Conservation (phyloP, 2,329 filamentous ascomycete species). For the Fusarium sp. region DNA sequence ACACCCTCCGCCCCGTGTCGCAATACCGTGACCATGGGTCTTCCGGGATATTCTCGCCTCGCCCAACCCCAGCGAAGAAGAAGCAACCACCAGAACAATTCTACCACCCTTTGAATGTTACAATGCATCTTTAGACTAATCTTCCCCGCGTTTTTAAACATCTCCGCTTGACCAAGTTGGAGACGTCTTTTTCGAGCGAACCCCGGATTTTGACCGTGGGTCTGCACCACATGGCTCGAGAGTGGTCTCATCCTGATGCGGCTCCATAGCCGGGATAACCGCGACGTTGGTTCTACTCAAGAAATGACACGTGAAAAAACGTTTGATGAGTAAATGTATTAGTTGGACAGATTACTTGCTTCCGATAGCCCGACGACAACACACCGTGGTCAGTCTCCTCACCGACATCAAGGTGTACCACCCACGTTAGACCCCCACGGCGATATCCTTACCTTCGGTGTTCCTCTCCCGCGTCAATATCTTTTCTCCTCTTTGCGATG, state of each 20-base stretch:
- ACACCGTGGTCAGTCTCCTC: neutral
- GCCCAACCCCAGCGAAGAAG: constrained; percentile 9
- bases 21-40: constrained; percentile 10
- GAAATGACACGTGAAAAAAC: neutral
- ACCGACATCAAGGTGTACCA: neutral
- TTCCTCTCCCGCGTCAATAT: neutral
- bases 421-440: neutral
- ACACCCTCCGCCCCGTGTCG: neutral
- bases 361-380: neutral
- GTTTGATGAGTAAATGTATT: neutral
- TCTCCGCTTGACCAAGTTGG: neutral
- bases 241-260: neutral
- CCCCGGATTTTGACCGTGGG: neutral
- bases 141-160: constrained; percentile 24
- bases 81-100: constrained; percentile 7
- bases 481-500: neutral
- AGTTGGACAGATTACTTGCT: neutral
- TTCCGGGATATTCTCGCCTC: constrained; percentile 38
- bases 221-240: neutral
- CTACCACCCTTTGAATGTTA: constrained; percentile 21
- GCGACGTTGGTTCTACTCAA: neutral
- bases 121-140: constrained; percentile 22
- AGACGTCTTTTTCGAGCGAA: neutral
- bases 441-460: neutral
- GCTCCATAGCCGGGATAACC: neutral